Evolutionary conservation across 345 rosid genomes (phyloP).

Genomic region (Dipteronia dyeriana): DNA sequence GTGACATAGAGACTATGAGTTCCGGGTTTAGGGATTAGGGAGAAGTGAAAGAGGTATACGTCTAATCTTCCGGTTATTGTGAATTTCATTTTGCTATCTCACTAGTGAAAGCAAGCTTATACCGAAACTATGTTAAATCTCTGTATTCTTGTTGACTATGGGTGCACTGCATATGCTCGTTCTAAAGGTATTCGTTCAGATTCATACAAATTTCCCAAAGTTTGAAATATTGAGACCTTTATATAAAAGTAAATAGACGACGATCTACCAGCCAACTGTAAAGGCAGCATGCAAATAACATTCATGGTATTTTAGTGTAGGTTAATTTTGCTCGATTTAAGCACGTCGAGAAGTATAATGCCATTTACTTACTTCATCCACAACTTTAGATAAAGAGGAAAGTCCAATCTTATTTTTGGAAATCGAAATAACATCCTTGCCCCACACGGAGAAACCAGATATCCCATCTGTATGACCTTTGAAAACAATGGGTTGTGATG

Average conservation of each 20-base stretch:
- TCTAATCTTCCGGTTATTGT: neutral
- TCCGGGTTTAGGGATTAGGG: neutral
- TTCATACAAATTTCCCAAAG: neutral
- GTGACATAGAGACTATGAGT: neutral
- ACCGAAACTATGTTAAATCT: neutral
- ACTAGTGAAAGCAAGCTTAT: neutral
- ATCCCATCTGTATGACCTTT: slow-evolving; percentile 80
- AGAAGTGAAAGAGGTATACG: neutral
- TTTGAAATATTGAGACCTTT: neutral
- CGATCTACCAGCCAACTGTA: neutral
- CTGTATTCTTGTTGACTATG: neutral
- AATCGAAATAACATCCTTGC: slow-evolving; percentile 82
- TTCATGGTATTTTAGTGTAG: neutral
- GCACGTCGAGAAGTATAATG: neutral
- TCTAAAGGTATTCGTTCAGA: neutral
- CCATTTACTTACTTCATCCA: slow-evolving; percentile 57
- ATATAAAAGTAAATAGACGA: neutral
- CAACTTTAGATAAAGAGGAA: slow-evolving; percentile 58
- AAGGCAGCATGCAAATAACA: neutral
- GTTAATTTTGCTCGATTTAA: neutral
- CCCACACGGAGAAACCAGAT: slow-evolving; percentile 82
- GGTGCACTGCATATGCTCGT: neutral
- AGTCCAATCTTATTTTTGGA: slow-evolving; percentile 84
- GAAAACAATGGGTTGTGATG: slow-evolving; percentile 50
- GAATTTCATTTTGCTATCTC: neutral